Conservation (phyloP, 2,329 filamentous ascomycete species). For the Xylaria sp. region DNA sequence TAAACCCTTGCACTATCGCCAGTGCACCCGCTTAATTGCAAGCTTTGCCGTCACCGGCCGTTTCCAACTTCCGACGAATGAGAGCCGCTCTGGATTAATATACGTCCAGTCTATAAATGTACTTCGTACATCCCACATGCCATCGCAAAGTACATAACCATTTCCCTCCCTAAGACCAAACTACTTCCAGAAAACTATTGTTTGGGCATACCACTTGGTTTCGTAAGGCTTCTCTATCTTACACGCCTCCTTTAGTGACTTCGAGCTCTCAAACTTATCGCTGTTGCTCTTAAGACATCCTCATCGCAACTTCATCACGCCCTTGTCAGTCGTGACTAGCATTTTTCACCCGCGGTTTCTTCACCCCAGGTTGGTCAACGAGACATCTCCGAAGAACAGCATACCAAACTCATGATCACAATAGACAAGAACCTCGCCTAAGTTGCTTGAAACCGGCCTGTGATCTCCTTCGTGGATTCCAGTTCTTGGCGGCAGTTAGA, state of each 20-base stretch:
- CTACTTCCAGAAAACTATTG: not conserved
- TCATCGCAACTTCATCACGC: not conserved
- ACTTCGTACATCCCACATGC: not conserved
- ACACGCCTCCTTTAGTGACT: not conserved
- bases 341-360: not conserved
- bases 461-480: not conserved
- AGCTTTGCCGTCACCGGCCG: not conserved
- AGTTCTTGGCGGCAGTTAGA: constrained; percentile 2
- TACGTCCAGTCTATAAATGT: not conserved
- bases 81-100: not conserved
- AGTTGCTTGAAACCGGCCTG: not conserved
- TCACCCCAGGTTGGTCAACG: constrained; percentile 4
- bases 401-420: not conserved
- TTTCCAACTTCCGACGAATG: not conserved
- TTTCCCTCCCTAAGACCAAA: not conserved
- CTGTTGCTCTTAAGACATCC: not conserved
- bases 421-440: constrained; percentile 9
- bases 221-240: not conserved
- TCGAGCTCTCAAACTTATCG: not conserved
- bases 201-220: not conserved
- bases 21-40: not conserved
- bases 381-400: constrained; percentile 2
- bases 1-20: not conserved
- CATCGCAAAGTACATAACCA: not conserved
- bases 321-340: not conserved